These are phyloP conservation scores for Puccinia hordei DNA, from an alignment of 1,284 basidiomycete species.

Conservation along the genomic window DNA sequence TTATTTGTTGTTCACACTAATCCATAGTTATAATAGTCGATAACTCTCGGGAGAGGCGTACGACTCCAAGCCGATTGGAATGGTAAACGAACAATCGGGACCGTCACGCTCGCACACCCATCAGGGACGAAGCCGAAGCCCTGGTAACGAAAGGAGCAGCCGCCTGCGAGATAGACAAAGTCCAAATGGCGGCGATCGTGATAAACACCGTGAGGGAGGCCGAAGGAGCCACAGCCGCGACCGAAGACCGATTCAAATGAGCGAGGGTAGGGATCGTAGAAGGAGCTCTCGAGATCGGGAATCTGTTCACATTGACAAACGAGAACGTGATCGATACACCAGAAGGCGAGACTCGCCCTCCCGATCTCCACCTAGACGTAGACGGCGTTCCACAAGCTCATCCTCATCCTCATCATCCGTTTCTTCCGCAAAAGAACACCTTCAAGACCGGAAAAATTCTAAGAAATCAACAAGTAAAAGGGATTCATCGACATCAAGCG, in stretches of 20 bases:
- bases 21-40: no score
- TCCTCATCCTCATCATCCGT: slow-evolving; percentile 16
- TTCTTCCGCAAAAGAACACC: not conserved
- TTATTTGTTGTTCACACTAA: no score
- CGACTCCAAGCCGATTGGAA: not conserved
- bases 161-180: not conserved
- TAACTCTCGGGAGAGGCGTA: not conserved
- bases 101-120: slow-evolving; percentile 9
- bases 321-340: slow-evolving; percentile 1
- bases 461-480: slow-evolving; percentile 32
- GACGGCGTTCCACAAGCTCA: not conserved
- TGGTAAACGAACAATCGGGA: slow-evolving; percentile 13
- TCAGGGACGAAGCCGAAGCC: slow-evolving; percentile 24
- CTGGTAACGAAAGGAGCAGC: not conserved
- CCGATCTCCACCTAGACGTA: slow-evolving; percentile 11
- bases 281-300: slow-evolving; percentile 26
- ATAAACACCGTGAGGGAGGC: not conserved
- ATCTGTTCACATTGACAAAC: not conserved
- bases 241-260: not conserved
- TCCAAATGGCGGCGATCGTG: not conserved
- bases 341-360: slow-evolving; percentile 21
- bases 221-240: slow-evolving; percentile 35
- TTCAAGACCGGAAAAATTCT: not conserved
- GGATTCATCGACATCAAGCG: not conserved
- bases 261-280: not conserved